Conservation (phyloP, 176 grass and related monocot species). For the Musa beccarii region DNA sequence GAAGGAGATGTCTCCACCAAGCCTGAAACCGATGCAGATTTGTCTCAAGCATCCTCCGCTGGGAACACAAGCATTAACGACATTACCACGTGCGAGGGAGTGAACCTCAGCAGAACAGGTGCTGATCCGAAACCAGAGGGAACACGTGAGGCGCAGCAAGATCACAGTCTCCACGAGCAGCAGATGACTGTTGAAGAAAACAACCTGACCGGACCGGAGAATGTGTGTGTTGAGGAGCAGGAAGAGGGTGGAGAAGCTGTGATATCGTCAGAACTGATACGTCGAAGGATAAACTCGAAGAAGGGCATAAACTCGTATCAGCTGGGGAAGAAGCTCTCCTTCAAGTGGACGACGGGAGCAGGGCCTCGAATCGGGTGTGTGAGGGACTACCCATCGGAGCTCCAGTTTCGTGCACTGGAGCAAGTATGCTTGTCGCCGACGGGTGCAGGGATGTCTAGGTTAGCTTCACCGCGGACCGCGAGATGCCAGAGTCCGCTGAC, state of each 20-base stretch:
- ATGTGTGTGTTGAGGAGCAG: slow-evolving; percentile 24
- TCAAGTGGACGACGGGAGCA: slow-evolving; percentile 50
- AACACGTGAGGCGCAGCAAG: not conserved
- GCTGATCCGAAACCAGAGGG: not conserved
- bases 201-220: not conserved
- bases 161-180: not conserved
- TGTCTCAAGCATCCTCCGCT: not conserved
- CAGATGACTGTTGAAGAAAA: not conserved
- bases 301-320: slow-evolving; percentile 54
- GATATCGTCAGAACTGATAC: slow-evolving; percentile 41
- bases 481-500: not conserved
- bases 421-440: slow-evolving; percentile 40
- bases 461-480: slow-evolving; percentile 19
- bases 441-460: not conserved
- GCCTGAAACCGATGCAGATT: not conserved
- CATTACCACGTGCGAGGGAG: no score
- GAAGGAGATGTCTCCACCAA: no score
- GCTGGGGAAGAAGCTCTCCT: slow-evolving; percentile 46
- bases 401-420: slow-evolving; percentile 51
- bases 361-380: slow-evolving; percentile 69
- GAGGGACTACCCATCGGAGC: slow-evolving; percentile 54
- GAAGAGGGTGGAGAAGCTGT: slow-evolving; percentile 4
- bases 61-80: not conserved
- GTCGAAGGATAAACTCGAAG: slow-evolving; percentile 55
- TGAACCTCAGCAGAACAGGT: no score